Percentiles rank a stretch among this genome's conserved stretches.
These are phyloP conservation scores for Aspergillus egyptiacus DNA, from an alignment of 495 filamentous ascomycete genomes.

Conservation along the genomic window DNA sequence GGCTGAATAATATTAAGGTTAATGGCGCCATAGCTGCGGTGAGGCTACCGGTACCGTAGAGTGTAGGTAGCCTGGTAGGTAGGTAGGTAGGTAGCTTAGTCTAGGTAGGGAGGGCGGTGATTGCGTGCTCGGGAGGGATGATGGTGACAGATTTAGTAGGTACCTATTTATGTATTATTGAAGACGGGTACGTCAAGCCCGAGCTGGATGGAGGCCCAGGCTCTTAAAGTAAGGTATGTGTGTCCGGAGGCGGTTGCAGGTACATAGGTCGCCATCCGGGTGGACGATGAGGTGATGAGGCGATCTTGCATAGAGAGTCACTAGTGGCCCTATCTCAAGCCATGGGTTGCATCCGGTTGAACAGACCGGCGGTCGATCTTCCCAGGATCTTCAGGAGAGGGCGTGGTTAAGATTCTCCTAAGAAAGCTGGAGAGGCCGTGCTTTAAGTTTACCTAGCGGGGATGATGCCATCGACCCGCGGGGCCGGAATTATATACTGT, in stretches of 20 bases:
- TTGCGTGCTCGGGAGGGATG: constrained; percentile 25
- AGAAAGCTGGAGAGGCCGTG: constrained; percentile 10
- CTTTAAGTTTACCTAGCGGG: not conserved
- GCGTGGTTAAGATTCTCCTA: not conserved
- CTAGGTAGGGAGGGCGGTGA: not conserved
- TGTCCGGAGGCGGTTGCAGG: too few species aligned
- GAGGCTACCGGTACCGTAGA: too few species aligned
- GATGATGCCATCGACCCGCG: constrained; percentile 24
- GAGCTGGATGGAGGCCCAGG: too few species aligned
- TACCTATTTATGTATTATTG: constrained; percentile 1
- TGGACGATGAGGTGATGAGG: too few species aligned
- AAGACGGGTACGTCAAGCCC: constrained; percentile 7
- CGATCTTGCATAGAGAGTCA: not conserved
- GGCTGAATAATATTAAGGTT: not conserved
- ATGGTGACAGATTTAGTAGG: constrained; percentile 26
- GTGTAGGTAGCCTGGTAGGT: too few species aligned
- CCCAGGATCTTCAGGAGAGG: constrained; percentile 19
- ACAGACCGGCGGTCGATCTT: constrained; percentile 3
- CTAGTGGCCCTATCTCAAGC: too few species aligned
- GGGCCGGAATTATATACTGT: constrained; percentile 9
- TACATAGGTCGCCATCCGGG: too few species aligned
- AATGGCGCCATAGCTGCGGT: not conserved
- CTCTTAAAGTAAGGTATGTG: too few species aligned
- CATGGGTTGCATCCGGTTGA: not conserved
- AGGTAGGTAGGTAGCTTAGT: too few species aligned